phyloP scores from a whole-genome alignment of 192 early-diverging fungal species.

The Ramicandelaber brevisporus region DNA sequence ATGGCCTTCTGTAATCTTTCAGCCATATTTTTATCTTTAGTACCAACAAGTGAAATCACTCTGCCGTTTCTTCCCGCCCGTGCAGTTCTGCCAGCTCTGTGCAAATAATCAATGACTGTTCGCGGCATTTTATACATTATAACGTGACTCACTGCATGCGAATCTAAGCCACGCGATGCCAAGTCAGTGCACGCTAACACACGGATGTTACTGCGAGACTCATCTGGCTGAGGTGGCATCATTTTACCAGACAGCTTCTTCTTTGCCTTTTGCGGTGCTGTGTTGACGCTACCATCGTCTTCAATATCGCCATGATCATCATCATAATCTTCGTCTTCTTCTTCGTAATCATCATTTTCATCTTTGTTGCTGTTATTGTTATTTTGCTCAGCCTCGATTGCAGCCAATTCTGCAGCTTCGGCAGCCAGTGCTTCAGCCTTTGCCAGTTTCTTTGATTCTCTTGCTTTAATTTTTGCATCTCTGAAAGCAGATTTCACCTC shows the following conservation, averaged over 20 bases:
- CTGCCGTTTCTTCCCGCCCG: constrained; percentile 52
- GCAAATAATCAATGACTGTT: constrained; percentile 74
- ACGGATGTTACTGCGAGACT: constrained; percentile 6
- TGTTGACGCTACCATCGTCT: constrained; percentile 3
- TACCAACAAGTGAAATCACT: constrained; percentile 55
- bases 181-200: constrained; percentile 77
- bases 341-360: constrained; percentile 4
- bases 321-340: constrained; percentile 8
- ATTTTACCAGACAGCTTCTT: constrained; percentile 1
- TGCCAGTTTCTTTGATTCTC: not conserved
- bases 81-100: constrained; percentile 76
- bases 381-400: not conserved
- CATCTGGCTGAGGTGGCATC: not conserved
- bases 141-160: constrained; percentile 64
- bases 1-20: constrained; percentile 31
- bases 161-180: constrained; percentile 74
- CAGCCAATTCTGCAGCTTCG: constrained; percentile 1
- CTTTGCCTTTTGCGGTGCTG: not conserved
- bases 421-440: constrained; percentile 1
- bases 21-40: constrained; percentile 37
- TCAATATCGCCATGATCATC: constrained; percentile 10
- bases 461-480: not conserved
- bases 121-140: constrained; percentile 78
- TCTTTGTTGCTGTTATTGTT: constrained; percentile 5
- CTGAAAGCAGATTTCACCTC: not conserved